A percentile compares a stretch with the other conserved stretches of the same genome.
phyloP scores from a whole-genome alignment of 352 stramenopile species.

The Globisporangium canariense region DNA sequence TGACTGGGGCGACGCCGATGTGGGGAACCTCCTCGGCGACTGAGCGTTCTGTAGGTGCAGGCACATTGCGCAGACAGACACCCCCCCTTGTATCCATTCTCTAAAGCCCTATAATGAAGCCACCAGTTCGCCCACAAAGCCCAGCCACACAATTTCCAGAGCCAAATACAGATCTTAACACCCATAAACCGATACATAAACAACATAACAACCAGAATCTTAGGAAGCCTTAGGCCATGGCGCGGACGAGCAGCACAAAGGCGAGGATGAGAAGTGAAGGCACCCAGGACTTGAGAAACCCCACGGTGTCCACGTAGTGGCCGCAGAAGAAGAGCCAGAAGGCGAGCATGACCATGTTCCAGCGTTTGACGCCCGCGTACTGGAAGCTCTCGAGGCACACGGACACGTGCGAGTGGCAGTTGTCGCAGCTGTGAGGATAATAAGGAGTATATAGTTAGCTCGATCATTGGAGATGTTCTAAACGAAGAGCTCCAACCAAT shows the following conservation, averaged over 20 bases:
- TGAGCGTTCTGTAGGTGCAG: conserved; percentile 13
- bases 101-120: not conserved
- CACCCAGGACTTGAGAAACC: conserved; percentile 38
- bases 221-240: conserved; percentile 15
- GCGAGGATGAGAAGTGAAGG: conserved; percentile 25
- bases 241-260: conserved; percentile 24
- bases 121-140: not conserved
- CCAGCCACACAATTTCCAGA: not conserved
- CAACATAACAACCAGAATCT: not conserved
- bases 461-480: not conserved
- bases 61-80: not conserved
- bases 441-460: not conserved
- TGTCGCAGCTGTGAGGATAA: conserved; percentile 77
- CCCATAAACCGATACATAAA: not conserved
- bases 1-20: conserved; percentile 78
- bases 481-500: not conserved
- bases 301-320: conserved; percentile 42
- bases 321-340: conserved; percentile 80
- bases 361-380: conserved; percentile 53
- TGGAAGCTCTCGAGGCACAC: conserved; percentile 63
- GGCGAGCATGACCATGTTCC: conserved; percentile 82
- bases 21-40: conserved; percentile 72
- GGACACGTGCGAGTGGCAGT: conserved; percentile 97
- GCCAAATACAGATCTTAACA: not conserved
- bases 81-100: not conserved